Evolutionary conservation across 164 flowering plant species (phyloP).

Genomic region (Cinnamomum chago): DNA sequence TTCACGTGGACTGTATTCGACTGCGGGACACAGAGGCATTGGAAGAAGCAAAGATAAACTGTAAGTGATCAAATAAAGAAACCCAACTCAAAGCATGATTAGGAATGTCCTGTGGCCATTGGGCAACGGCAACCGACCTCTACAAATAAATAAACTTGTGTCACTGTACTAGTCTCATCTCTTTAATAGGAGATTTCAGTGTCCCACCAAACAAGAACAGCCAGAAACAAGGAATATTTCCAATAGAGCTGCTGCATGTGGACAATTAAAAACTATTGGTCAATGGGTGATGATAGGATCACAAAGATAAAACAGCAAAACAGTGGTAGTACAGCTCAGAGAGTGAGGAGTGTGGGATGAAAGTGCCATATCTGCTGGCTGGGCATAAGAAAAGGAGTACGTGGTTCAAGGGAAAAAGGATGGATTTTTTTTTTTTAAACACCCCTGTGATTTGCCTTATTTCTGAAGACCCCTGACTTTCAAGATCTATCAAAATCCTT

Average conservation of each 20-base stretch:
- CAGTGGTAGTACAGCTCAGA: too few species aligned
- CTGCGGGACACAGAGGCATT: not conserved
- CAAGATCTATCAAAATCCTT: too few species aligned
- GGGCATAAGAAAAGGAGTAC: too few species aligned
- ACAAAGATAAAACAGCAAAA: not conserved
- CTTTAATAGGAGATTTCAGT: constrained; percentile 7
- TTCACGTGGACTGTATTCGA: too few species aligned
- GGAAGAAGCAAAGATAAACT: not conserved
- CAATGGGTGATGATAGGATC: not conserved
- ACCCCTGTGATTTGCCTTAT: too few species aligned
- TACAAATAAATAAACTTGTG: not conserved
- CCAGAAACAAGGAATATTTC: not conserved
- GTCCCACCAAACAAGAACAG: constrained; percentile 13
- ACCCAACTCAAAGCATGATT: not conserved
- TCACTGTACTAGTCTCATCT: not conserved
- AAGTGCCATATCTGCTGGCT: too few species aligned
- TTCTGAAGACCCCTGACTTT: too few species aligned
- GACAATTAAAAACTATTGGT: not conserved
- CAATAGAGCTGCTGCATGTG: not conserved
- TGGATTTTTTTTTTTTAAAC: too few species aligned
- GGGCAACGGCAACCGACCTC: not conserved
- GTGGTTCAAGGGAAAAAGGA: too few species aligned
- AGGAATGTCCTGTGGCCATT: not conserved
- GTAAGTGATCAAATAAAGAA: not conserved
- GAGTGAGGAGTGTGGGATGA: too few species aligned